Evolutionary conservation across 2,329 filamentous ascomycete species (phyloP), one percentile per base, ranked within the genome.

Genomic region (Blastomyces silverae): DNA sequence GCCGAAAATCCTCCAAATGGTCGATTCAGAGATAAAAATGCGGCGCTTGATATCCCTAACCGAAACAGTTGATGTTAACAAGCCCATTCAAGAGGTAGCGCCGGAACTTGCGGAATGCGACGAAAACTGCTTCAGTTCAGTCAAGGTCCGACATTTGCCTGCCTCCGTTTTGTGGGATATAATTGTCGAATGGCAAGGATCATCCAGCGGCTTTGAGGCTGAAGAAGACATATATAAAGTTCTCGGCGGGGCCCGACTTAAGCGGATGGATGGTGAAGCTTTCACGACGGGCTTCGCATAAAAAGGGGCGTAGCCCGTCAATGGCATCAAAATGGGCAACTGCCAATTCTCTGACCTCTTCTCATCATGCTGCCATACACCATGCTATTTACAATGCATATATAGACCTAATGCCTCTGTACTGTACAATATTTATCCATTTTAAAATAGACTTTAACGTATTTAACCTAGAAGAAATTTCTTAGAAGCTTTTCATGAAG

Each of bases 151-250:
- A 2, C 64, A 64, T 11, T 63, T 80, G 1, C 72, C 76, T 0
- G 55, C 68, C 3, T 64, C 66, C 1, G 72, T 74, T 3, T 39
- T 79, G 20, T 73, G 75, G 72, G 76, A 76, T 44, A 68, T 79
- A 34, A 68, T 72, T 7, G 22, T 76, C 15, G 75, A 77, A 62
- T 80, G 78, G 65, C 69, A 77, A 31, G 69, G 71, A 8, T 70
- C 71, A 62, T 69, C 73, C 4, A 64, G 67, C 15, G 71, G 71
- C 57, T 65, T 71, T 5, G 42, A 64, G 22, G 67, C 70, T 7
- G 58, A 64, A 20, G 50, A 22, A 39, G 67, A 69, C 5, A 52
- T 67, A 39, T 64, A 55, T 53, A 67, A 57, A 57, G 57, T 62
- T 37, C 53, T 69, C 1, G 67, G 67, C 50, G 55, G 46, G 13